Base-by-base conservation (phyloP, 179 eudicot species). In the Silene vulgaris region DNA sequence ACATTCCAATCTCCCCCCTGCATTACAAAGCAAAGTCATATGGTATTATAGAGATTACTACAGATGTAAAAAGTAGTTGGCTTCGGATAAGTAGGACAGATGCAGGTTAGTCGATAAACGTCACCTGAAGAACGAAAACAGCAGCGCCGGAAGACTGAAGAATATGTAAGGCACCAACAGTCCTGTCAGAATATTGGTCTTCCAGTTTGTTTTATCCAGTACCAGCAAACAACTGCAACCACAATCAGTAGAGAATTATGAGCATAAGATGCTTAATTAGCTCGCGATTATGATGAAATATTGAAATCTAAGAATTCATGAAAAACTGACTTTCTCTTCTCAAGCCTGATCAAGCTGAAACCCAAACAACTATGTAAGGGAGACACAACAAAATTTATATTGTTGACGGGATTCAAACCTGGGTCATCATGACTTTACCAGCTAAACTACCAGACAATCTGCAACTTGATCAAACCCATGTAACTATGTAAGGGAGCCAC, bases 1-100 rank as follows among this genome's bases (percentile, higher is more conserved):
- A 94, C 85, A 80, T 86, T 32, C 98, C 98, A 45, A 94, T 23
- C n/a, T 94, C 86, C 73, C 97, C 98, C 71, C 98, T 93, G 89
- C 79, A 82, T 62, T 3, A n/a, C 48, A 61, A 57, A 32, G 19
- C 17, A 68, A n/a, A 28, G 65, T 74, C 23, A 65, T 11, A 37
- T 37, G 8, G 45, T 37, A 37, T 68, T 48, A 60, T 23, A 65
- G 59, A 59, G 62, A 66, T n/a, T 6, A 72, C 19, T 32, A 32
- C 37, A 12, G 57, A 65, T 28, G 37, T 37, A 37, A 37, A 37
- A 37, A 37, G 9, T 37, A 37, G 8, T 7, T 37, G 45, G 45
- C 45, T 37, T 5, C 4, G 45, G 45, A 35, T 30, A n/a, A 3
- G 20, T 19, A 75, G n/a, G 71, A 13, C 30, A 50, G 64, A 8